Conservation (phyloP, 2,329 filamentous ascomycete genomes). For the Colletotrichum simmondsii region DNA sequence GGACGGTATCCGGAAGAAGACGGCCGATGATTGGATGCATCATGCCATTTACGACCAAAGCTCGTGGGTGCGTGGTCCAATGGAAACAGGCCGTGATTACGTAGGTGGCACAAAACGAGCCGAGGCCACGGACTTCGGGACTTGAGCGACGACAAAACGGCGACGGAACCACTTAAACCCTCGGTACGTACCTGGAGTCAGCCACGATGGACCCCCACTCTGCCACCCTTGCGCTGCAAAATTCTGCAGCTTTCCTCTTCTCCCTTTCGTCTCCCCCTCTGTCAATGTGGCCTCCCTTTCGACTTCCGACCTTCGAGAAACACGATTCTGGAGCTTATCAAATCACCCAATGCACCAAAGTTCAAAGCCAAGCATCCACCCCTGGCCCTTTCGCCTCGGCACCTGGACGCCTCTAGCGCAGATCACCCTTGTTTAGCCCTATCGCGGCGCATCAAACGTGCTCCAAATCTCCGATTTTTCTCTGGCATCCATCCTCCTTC, state of each 20-base stretch:
- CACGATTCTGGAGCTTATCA: not conserved
- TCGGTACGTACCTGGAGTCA: not conserved
- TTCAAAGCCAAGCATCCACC: not conserved
- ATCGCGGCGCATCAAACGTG: not conserved
- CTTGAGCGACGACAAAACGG: not conserved
- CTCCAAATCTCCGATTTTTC: constrained; percentile 15
- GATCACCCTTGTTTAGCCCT: constrained; percentile 21
- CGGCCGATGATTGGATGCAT: not conserved
- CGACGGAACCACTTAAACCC: not conserved
- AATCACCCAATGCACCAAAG: not conserved
- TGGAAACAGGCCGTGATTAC: not conserved
- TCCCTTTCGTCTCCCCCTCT: not conserved
- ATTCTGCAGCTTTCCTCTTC: not conserved
- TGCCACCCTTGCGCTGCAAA: not conserved
- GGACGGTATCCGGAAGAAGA: not conserved
- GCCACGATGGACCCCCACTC: not conserved
- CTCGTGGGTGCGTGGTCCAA: not conserved
- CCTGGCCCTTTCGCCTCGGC: constrained; percentile 12
- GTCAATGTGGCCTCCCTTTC: not conserved
- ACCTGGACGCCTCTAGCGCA: constrained; percentile 21
- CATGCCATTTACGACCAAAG: not conserved
- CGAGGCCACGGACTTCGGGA: constrained; percentile 32
- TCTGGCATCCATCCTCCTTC: not conserved
- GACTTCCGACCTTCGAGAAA: not conserved
- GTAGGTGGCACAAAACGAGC: constrained; percentile 21